phyloP scores from a whole-genome alignment of 1,284 basidiomycete species.

The Apiotrichum mycotoxinovorans region DNA sequence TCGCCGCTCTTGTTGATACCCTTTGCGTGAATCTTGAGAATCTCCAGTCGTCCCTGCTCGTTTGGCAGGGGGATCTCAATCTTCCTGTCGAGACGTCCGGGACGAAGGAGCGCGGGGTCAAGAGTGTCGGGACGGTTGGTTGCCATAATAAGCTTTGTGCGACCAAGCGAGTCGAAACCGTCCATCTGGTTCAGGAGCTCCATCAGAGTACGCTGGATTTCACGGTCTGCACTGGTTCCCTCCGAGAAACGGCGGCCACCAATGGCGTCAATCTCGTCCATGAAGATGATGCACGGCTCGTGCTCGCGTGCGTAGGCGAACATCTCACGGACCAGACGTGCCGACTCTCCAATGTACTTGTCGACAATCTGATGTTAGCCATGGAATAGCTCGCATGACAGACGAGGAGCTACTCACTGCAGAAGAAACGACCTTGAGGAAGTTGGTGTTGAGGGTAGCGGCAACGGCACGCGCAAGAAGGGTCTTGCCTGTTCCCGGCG shows the following conservation, averaged over 20 bases:
- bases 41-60: constrained; percentile 89
- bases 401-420: constrained; percentile 54
- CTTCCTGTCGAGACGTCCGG: constrained; percentile 93
- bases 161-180: constrained; percentile 94
- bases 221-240: constrained; percentile 95
- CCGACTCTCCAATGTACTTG: constrained; percentile 99
- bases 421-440: constrained; percentile 97
- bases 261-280: constrained; percentile 93
- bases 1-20: constrained; percentile 94
- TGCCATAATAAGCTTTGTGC: constrained; percentile 98
- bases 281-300: constrained; percentile 75
- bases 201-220: constrained; percentile 98
- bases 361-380: constrained; percentile 69
- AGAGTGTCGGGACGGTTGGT: constrained; percentile 96
- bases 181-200: constrained; percentile 99
- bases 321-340: constrained; percentile 93
- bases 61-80: constrained; percentile 98
- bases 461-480: constrained; percentile 93
- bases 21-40: constrained; percentile 93
- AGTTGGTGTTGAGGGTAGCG: constrained; percentile 92
- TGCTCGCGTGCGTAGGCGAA: constrained; percentile 96
- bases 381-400: not conserved
- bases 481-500: constrained; percentile 93
- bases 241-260: constrained; percentile 96
- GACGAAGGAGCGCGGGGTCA: constrained; percentile 93